Base-by-base conservation (phyloP, 805 yeast species). In the Wickerhamiella hasegawae region DNA sequence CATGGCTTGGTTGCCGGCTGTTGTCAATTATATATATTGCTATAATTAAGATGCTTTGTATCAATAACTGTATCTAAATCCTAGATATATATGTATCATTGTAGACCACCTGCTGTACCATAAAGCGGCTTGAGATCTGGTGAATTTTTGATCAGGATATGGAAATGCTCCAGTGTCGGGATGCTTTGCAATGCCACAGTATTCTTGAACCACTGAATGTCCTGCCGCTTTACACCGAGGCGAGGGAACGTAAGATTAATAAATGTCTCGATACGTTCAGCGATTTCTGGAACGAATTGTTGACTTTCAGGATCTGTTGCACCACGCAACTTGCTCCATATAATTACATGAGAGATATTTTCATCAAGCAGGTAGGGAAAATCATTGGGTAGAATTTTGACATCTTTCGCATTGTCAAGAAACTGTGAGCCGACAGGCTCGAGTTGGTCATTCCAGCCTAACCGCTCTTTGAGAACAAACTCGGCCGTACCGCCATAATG, bases 171-270 rank as follows among this genome's bases (percentile, higher is more conserved):
- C 28, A 71, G 57, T 17, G 65, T 61, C 34, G 65, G 63, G 4
- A 71, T 70, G 42, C 72, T 65, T 49, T 71, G 76, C 25, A 72
- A 49, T 19, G 68, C 60, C 12, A 59, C 62, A 68, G 76, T 69
- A 47, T 71, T 71, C 37, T 68, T 66, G 48, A 72, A 71, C 77
- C 77, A 71, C 21, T 61, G 47, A 11, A 71, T 43, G 33, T 63
- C 52, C 9, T 58, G 57, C 27, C 53, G 39, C 2, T 47, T 35
- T 25, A 67, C 48, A 1, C 63, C 66, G 31, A 59, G 48, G 10
- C 53, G 46, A n/a, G 54, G 55, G 40, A 71, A 70, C 3, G 65
- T 62, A 31, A 48, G 46, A 8, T 48, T 39, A 10, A 72, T 52
- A 42, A 64, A 71, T 25, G 32, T 35, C 35, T 62, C 60, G 18